These are phyloP conservation scores for Sungouiozyma intestinalis DNA, from an alignment of 805 yeast genomes.

Conservation along the genomic window DNA sequence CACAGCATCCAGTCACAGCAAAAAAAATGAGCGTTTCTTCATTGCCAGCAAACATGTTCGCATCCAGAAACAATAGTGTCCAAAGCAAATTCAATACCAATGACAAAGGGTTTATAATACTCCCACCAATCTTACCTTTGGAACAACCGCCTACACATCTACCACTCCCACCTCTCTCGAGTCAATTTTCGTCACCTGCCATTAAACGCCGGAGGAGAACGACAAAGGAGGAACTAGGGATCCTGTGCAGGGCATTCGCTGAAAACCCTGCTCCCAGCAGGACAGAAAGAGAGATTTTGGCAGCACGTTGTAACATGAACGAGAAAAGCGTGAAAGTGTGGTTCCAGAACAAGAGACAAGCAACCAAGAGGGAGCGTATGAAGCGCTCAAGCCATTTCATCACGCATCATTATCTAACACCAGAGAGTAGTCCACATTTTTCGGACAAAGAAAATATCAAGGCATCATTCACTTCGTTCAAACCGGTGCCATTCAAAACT, in stretches of 20 bases:
- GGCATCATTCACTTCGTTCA: background rate
- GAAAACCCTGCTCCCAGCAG: conserved; percentile 73
- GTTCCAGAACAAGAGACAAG: conserved; percentile 93
- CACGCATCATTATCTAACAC: background rate
- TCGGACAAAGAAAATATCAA: background rate
- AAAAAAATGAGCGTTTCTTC: background rate
- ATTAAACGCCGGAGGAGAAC: conserved; percentile 91
- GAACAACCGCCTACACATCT: conserved; percentile 58
- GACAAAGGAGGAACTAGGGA: conserved; percentile 59
- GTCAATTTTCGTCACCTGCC: conserved; percentile 29
- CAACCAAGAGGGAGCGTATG: conserved; percentile 40
- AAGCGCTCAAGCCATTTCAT: background rate
- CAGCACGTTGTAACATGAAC: conserved; percentile 72
- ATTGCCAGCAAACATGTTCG: background rate
- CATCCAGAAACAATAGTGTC: background rate
- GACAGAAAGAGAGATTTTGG: conserved; percentile 62
- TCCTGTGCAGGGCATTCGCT: conserved; percentile 68
- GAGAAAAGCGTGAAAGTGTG: conserved; percentile 95
- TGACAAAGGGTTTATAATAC: background rate
- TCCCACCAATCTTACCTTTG: background rate
- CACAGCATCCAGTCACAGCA: no score
- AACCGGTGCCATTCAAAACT: background rate
- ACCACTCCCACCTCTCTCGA: no score
- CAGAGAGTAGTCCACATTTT: background rate
- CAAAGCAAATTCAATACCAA: background rate